Evolutionary conservation across 1,284 basidiomycete species (phyloP).

Genomic region (Pseudozyma tsukubaensis): DNA sequence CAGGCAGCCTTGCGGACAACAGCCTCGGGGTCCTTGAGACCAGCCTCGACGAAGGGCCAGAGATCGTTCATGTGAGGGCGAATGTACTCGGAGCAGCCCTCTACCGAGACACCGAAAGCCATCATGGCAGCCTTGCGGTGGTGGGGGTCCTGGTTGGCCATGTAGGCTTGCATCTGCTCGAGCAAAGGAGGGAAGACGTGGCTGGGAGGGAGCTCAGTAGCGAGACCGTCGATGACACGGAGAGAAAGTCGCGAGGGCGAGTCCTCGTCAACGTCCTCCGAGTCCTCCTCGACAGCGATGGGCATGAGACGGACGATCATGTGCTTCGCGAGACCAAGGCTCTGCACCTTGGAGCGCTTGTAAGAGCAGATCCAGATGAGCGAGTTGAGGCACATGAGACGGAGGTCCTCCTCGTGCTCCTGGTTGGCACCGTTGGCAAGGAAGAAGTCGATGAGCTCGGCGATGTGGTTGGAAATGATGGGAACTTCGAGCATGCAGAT

Average conservation of each 20-base stretch:
- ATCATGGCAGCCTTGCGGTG: constrained; percentile 93
- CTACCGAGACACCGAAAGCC: constrained; percentile 93
- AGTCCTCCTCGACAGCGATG: constrained; percentile 88
- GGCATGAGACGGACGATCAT: constrained; percentile 94
- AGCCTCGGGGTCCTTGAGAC: constrained; percentile 84
- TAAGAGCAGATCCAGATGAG: constrained; percentile 91
- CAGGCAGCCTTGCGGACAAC: constrained; percentile 94
- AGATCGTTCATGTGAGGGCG: constrained; percentile 90
- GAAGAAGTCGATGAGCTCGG: constrained; percentile 89
- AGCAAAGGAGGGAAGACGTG: constrained; percentile 97
- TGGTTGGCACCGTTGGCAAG: constrained; percentile 85
- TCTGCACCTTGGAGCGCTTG: constrained; percentile 96
- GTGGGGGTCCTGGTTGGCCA: constrained; percentile 70
- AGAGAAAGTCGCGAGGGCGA: constrained; percentile 92
- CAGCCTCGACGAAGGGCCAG: constrained; percentile 93
- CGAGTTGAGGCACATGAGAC: constrained; percentile 91
- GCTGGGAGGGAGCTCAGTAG: constrained; percentile 90
- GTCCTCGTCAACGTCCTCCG: constrained; percentile 86
- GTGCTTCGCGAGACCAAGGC: constrained; percentile 82
- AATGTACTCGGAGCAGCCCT: constrained; percentile 98
- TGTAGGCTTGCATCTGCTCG: constrained; percentile 71
- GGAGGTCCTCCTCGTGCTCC: constrained; percentile 81
- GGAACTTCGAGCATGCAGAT: constrained; percentile 92
- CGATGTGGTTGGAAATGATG: constrained; percentile 86
- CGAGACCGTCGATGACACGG: constrained; percentile 92